Evolutionary conservation across 768 basidiomycete species (phyloP), one percentile per base, ranked within the genome.

Genomic region (Artomyces pyxidatus): DNA sequence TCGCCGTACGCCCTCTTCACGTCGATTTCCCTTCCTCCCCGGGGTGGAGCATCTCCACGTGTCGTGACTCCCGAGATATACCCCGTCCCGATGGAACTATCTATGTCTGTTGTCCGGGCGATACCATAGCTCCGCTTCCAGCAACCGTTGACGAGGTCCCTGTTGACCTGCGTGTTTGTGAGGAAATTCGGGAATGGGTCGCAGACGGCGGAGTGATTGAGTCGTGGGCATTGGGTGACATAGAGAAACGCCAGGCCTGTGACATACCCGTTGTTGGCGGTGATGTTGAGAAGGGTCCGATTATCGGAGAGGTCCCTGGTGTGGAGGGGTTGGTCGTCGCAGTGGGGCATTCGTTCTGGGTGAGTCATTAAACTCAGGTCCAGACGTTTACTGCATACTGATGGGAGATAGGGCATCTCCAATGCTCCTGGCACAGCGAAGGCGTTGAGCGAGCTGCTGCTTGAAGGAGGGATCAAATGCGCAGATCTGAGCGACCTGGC

Each of bases 371-470:
- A 26, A 32, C 37, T 43, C 14, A 3, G 28, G 43, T 11, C 12
- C 11, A 22, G 19, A 28, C 9, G 45, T 12, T 41, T 29, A 23
- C 16, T 27, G 40, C 23, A 42, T n/a, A n/a, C n/a, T n/a, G n/a
- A n/a, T 21, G 21, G 28, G 28, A 27, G 32, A 3, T 48, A 85
- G 85, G 85, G 86, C 0, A 83, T 88, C 35, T 87, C 79, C 62
- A 87, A 87, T 61, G 88, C 82, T 3, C 89, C 91, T 0, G 91
- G 88, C 3, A 93, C 89, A 3, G 92, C 83, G 1, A 78, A 75
- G 55, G 79, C 77, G 6, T 61, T 96, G 37, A 70, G 78, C 12
- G 86, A 90, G 63, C 65, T 88, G 16, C 66, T 92, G 7, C 69
- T 91, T 66, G 76, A 83, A 27, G 85, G 85, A 10, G 73, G 74